Base-by-base conservation (phyloP, 345 rosid genomes). In the Eucalyptus grandis region DNA sequence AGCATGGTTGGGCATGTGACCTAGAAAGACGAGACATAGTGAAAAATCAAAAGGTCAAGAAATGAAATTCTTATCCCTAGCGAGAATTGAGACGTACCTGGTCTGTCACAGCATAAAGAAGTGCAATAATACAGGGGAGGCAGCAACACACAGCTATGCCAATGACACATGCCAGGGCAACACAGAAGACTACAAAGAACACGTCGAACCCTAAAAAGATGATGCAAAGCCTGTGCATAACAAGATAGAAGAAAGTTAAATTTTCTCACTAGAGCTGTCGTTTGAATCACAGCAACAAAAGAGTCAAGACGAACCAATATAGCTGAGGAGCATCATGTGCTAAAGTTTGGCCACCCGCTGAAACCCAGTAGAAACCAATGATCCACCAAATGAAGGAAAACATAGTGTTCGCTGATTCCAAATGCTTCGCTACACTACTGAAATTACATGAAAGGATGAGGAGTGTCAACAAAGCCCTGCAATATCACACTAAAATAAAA, bases 81-180 rank as follows among this genome's bases (percentile, higher is more conserved):
- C 12, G 34, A 80, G 34, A 82, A 90, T 58, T 43, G 53, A 92
- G 88, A 91, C 69, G 30, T 95, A 98, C 99, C 97, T 96, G 99
- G 90, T 98, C 99, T 17, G 98, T 96, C 60, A 97, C 97, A 4
- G 99, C 99, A 89, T 98, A 98, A n/a, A 97, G 90, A 90, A 98
- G 96, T 37, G 98, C 99, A 88, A 98, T 98, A 92, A 98, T 97
- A 89, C 99, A 98, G 31, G 99, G 99, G 90, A 98, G 97, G 92
- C 99, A 98, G 93, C 99, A 98, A 91, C 99, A 98, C 87, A 98
- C 99, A 92, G 99, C 99, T 92, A 98, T 95, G 60, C 99, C 98
- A 87, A 97, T 94, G 90, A 98, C 94, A 92, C 99, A 98, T 53
- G 98, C 99, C 92, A 98, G 91, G 47, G 99, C 99, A 91, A 98